A percentile compares a stretch with the other conserved stretches of the same genome.
Conservation (phyloP, 1,284 basidiomycete genomes). For the Leccinum angustisporum region DNA sequence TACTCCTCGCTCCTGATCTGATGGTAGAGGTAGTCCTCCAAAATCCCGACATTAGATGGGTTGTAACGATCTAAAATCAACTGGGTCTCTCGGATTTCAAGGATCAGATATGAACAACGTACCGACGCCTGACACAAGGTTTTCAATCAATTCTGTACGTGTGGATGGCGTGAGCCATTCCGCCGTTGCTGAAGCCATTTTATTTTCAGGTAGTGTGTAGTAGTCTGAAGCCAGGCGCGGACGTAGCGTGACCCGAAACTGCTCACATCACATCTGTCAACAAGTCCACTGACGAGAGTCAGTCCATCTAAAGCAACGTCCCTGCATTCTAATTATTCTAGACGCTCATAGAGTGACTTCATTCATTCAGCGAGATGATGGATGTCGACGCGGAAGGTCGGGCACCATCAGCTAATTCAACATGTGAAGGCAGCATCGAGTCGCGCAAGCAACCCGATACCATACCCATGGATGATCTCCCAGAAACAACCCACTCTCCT, state of each 20-base stretch:
- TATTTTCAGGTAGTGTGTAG: constrained; percentile 9
- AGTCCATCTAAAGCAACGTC: not conserved
- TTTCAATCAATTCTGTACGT: constrained; percentile 83
- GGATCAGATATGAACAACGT: constrained; percentile 33
- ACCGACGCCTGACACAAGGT: constrained; percentile 91
- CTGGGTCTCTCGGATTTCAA: constrained; percentile 11
- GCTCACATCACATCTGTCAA: not conserved
- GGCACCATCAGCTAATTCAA: not conserved
- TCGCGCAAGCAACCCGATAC: constrained; percentile 10
- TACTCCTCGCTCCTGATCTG: constrained; percentile 90
- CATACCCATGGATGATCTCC: constrained; percentile 11
- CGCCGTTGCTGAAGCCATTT: constrained; percentile 43
- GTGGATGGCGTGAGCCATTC: constrained; percentile 71
- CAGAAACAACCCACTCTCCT: constrained; percentile 3
- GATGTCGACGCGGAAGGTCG: constrained; percentile 18
- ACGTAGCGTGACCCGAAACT: constrained; percentile 11
- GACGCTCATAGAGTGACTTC: not conserved
- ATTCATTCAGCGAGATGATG: constrained; percentile 16
- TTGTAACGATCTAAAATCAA: constrained; percentile 83
- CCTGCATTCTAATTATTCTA: not conserved
- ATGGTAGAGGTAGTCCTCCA: constrained; percentile 93
- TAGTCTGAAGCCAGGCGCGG: not conserved
- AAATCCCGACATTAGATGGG: constrained; percentile 86
- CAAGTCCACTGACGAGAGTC: not conserved
- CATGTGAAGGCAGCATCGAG: constrained; percentile 4